Base-by-base conservation (phyloP, 352 stramenopile genomes). In the Phytopythium boreale region DNA sequence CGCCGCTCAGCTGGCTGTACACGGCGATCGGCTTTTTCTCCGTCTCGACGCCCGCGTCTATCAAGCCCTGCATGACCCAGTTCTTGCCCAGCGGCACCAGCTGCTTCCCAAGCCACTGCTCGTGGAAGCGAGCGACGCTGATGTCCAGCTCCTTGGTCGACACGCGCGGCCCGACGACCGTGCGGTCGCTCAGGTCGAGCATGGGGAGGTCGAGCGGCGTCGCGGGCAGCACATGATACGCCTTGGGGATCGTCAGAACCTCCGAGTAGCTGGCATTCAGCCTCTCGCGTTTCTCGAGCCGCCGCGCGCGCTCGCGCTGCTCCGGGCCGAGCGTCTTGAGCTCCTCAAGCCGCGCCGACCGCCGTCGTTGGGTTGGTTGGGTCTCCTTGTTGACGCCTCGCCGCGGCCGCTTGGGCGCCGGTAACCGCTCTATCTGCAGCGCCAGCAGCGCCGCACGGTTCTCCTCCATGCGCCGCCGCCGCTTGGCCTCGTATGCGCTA, bases 401-500 rank as follows among this genome's bases (percentile, higher is more conserved):
- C 46, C 50, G 57, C 56, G 56, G 63, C 26, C 57, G 43, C 58
- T 63, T 63, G 39, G 19, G n/a, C 58, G 44, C n/a, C 36, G 55
- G 36, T 41, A 62, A 17, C 56, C 27, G 29, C 6, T 55, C 56
- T 26, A 90, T 72, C 31, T 74, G 59, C 29, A 90, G 68, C 19
- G 70, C 69, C 55, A 71, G 64, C 46, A 90, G 53, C 58, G 69
- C 63, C 26, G 66, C 66, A 53, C 77, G 74, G 72, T 90, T 90
- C 49, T 71, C 62, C 56, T 75, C 67, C 26, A 90, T 76, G 63
- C 79, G 82, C 62, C 75, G 76, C 63, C 66, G 62, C 2, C 82
- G 77, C 72, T 89, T 90, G 58, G 74, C 68, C 46, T 90, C 82
- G 68, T 90, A 90, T 36, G 68, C 79, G 55, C 70, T 75, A 34